A percentile compares a stretch with the other conserved stretches of the same genome.
Evolutionary conservation across 176 grass and related monocot genomes (phyloP).

Genomic region (Eremochloa ophiuroides): DNA sequence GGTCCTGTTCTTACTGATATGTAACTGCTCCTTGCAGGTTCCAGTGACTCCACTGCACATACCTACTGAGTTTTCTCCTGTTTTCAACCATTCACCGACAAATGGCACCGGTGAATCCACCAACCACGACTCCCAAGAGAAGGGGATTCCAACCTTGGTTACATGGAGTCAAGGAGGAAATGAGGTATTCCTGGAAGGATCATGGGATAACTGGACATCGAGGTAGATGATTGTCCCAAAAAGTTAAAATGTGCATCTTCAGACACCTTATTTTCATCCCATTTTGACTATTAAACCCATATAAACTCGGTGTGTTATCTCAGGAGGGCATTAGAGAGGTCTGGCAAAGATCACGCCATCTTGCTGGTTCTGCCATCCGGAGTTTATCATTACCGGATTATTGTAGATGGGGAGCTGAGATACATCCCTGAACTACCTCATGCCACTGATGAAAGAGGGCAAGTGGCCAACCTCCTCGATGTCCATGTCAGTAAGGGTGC

Average conservation of each 20-base stretch:
- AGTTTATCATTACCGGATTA: constrained; percentile 71
- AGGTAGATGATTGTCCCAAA: constrained; percentile 45
- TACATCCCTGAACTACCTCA: constrained; percentile 62
- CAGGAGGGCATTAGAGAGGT: constrained; percentile 59
- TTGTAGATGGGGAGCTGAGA: constrained; percentile 59
- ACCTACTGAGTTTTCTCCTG: constrained; percentile 41
- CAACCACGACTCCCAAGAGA: constrained; percentile 21
- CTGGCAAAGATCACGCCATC: constrained; percentile 67
- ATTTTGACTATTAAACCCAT: background rate
- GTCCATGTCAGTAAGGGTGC: constrained; percentile 71
- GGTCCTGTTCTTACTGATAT: constrained; percentile 25
- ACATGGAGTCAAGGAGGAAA: constrained; percentile 84
- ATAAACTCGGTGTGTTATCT: constrained; percentile 6
- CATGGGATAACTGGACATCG: constrained; percentile 91
- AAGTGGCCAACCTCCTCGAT: constrained; percentile 74
- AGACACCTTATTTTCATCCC: background rate
- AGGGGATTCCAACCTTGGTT: constrained; percentile 73
- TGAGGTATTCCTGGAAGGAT: constrained; percentile 75
- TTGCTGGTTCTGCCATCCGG: constrained; percentile 73
- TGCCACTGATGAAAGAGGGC: constrained; percentile 52
- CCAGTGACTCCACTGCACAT: constrained; percentile 63
- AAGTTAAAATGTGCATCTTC: background rate
- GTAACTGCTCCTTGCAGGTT: constrained; percentile 41
- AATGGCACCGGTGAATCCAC: constrained; percentile 38
- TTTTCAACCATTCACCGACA: constrained; percentile 42